phyloP scores from a whole-genome alignment of 1,139 yeast species.

The Candida sp. region DNA sequence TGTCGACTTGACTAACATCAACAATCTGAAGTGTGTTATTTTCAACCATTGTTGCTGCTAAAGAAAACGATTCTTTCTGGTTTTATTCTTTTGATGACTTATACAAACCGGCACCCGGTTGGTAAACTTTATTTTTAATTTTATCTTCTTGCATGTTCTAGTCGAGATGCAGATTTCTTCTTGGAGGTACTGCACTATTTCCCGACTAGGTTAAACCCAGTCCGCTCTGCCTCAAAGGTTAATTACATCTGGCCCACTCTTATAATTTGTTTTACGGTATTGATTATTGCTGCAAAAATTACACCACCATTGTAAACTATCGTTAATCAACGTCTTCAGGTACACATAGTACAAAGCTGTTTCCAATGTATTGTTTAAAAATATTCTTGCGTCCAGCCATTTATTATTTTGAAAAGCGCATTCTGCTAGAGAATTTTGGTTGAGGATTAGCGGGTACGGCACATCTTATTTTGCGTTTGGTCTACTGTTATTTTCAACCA shows the following conservation, averaged over 20 bases:
- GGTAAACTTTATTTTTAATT: too few species aligned
- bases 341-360: background rate
- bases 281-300: too few species aligned
- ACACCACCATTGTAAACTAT: background rate
- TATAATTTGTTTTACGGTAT: too few species aligned
- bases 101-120: background rate
- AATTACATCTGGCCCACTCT: too few species aligned
- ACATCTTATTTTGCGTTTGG: background rate
- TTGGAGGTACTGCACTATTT: background rate
- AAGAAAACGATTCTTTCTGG: background rate
- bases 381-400: background rate
- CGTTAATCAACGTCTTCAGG: background rate
- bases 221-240: too few species aligned
- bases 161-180: background rate
- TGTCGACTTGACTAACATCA: slow-evolving; percentile 49
- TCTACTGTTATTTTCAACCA: background rate
- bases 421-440: background rate
- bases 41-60: background rate
- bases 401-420: background rate
- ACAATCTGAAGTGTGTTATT: slow-evolving; percentile 47
- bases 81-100: background rate
- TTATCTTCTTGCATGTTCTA: background rate
- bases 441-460: background rate
- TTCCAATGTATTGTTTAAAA: too few species aligned
- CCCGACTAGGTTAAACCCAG: background rate